Base-by-base conservation (phyloP, 169 alveolate species). In the Eimeria sp. region DNA sequence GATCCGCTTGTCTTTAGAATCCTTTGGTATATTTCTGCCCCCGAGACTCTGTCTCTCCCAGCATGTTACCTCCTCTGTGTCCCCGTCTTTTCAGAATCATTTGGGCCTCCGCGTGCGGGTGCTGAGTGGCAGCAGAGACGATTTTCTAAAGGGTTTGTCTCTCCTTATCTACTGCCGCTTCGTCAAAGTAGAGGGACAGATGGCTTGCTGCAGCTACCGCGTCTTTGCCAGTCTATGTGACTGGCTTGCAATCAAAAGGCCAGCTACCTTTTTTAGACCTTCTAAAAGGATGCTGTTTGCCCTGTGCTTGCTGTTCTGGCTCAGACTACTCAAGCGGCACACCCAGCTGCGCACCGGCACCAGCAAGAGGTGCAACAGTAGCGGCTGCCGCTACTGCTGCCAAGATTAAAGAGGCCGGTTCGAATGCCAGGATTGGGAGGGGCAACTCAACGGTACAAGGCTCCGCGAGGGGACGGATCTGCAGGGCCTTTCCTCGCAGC, bases 51-150 rank as follows among this genome's bases (percentile, higher is more conserved):
- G 11, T n/a, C n/a, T n/a, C n/a, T n/a, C n/a, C n/a, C n/a, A 14
- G 18, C 40, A 25, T 63, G 73, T 40, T 7, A 40, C 75, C 7
- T 30, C 40, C 20, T 11, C 43, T 65, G 75, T 25, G 13, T 11
- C 40, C n/a, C 13, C 3, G 7, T 11, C 14, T 25, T 11, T 25
- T 43, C 90, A 82, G 90, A 82, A 51, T 54, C 58, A 54, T 58
- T 20, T 82, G 34, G 90, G 90, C 72, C 73, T 82, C 27, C 90
- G 90, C 16, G 72, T 82, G 67, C 72, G 90, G 34, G 73, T 82
- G 73, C 18, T 82, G 57, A 61, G 63, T 4, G 34, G 20, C 90
- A 27, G 72, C 90, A 82, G 72, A 51, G 7, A 16, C 49, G 14
- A 25, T 34, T 40, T 25, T 4, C 70, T 25, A 40, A 30, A n/a